Conservation (phyloP, 148 eudicot genomes). For the Nepenthes mirabilis region DNA sequence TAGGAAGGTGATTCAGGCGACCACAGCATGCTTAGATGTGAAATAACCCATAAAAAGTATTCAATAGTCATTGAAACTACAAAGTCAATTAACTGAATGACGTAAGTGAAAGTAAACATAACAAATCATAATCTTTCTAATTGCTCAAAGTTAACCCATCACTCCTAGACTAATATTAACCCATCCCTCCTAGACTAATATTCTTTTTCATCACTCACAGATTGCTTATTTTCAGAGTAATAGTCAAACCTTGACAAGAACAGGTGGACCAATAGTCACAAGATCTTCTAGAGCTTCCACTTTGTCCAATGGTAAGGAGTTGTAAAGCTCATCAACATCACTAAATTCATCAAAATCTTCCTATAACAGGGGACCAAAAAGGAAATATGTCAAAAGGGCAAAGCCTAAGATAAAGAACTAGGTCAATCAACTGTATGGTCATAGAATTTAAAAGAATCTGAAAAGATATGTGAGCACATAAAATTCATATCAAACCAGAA, state of each 20-base stretch:
- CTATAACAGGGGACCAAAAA: conserved; percentile 23
- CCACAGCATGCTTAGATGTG: too few relatives aligned
- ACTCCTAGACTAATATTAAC: too few relatives aligned
- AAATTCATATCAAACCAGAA: background rate
- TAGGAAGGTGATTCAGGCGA: too few relatives aligned
- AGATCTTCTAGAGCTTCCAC: conserved; percentile 96
- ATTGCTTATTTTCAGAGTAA: too few relatives aligned
- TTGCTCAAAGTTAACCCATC: too few relatives aligned
- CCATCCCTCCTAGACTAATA: too few relatives aligned
- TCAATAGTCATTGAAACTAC: too few relatives aligned
- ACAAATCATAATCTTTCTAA: too few relatives aligned
- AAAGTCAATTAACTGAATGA: too few relatives aligned
- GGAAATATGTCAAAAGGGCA: background rate
- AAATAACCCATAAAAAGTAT: too few relatives aligned
- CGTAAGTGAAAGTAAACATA: too few relatives aligned
- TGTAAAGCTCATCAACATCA: conserved; percentile 95
- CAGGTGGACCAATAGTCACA: conserved; percentile 68
- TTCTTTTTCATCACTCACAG: too few relatives aligned
- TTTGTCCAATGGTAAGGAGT: conserved; percentile 77
- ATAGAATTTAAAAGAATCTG: background rate
- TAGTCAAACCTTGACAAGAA: conserved; percentile 62
- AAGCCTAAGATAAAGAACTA: background rate
- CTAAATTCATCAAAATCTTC: conserved; percentile 93
- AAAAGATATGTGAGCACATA: background rate
- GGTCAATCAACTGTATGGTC: background rate